A percentile compares a stretch with the other conserved stretches of the same genome.
Conservation (phyloP, 768 basidiomycete genomes). For the Russula virescens region DNA sequence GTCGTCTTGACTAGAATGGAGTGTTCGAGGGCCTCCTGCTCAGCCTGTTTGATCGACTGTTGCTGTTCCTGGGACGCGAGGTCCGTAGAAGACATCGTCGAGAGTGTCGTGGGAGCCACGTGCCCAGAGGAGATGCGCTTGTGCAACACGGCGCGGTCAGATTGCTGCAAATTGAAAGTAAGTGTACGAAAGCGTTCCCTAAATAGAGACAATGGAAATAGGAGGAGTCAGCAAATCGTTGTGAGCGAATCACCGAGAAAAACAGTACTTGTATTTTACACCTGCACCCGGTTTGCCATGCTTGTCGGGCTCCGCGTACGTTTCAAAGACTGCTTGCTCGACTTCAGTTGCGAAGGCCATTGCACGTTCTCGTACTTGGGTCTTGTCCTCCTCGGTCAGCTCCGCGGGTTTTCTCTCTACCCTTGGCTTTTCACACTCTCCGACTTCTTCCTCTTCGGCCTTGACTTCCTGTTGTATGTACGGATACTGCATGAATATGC, state of each 20-base stretch:
- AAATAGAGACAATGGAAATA: not conserved
- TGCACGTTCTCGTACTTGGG: slow-evolving; percentile 50
- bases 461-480: slow-evolving; percentile 34
- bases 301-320: slow-evolving; percentile 75
- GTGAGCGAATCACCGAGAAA: slow-evolving; percentile 15
- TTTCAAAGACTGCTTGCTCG: slow-evolving; percentile 70
- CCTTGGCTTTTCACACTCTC: not conserved
- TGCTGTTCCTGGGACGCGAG: slow-evolving; percentile 83
- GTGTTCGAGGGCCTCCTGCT: slow-evolving; percentile 77
- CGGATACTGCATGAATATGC: slow-evolving; percentile 69
- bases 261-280: slow-evolving; percentile 75
- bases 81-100: slow-evolving; percentile 83
- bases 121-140: slow-evolving; percentile 64
- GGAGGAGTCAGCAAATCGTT: not conserved
- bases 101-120: slow-evolving; percentile 66
- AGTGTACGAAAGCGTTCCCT: slow-evolving; percentile 91
- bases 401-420: slow-evolving; percentile 30
- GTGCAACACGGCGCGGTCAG: slow-evolving; percentile 74
- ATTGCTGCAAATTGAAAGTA: slow-evolving; percentile 80
- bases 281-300: slow-evolving; percentile 55
- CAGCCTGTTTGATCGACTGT: slow-evolving; percentile 73
- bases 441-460: slow-evolving; percentile 8
- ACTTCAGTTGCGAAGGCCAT: slow-evolving; percentile 63
- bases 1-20: slow-evolving; percentile 72
- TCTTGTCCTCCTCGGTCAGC: slow-evolving; percentile 51